A percentile compares a stretch with the other conserved stretches of the same genome.
Evolutionary conservation across 164 flowering plant genomes (phyloP).

Genomic region (Piper betle): DNA sequence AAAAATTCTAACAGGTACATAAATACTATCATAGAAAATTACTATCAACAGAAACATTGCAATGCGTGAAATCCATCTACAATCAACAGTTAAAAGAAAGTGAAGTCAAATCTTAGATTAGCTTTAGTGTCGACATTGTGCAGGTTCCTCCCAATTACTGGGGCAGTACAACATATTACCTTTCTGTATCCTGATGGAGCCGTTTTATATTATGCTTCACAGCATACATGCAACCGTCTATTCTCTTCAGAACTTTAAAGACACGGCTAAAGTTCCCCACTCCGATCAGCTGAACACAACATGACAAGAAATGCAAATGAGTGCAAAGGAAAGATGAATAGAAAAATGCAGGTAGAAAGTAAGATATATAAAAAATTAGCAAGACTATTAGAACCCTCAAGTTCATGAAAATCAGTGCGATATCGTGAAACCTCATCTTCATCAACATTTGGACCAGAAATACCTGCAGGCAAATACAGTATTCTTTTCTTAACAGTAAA

Average conservation of each 20-base stretch:
- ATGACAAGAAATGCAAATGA: neutral
- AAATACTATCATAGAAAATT: too few species aligned
- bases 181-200: slow-evolving; percentile 65
- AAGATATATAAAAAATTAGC: neutral
- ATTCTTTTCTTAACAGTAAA: neutral
- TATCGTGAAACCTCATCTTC: slow-evolving; percentile 87
- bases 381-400: slow-evolving; percentile 37
- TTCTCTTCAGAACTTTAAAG: slow-evolving; percentile 77
- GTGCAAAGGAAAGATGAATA: neutral
- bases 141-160: neutral
- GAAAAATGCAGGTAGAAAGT: neutral
- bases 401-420: slow-evolving; percentile 79
- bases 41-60: too few species aligned
- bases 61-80: too few species aligned
- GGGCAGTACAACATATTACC: slow-evolving; percentile 24
- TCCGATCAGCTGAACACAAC: slow-evolving; percentile 63
- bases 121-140: too few species aligned
- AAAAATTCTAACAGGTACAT: too few species aligned
- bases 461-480: slow-evolving; percentile 23
- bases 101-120: too few species aligned
- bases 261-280: slow-evolving; percentile 82
- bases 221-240: slow-evolving; percentile 97
- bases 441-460: slow-evolving; percentile 29
- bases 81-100: too few species aligned
- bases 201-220: slow-evolving; percentile 63